These are phyloP conservation scores for Zelopaecilomyces penicillatus DNA, from an alignment of 2,329 filamentous ascomycete species.

Conservation along the genomic window DNA sequence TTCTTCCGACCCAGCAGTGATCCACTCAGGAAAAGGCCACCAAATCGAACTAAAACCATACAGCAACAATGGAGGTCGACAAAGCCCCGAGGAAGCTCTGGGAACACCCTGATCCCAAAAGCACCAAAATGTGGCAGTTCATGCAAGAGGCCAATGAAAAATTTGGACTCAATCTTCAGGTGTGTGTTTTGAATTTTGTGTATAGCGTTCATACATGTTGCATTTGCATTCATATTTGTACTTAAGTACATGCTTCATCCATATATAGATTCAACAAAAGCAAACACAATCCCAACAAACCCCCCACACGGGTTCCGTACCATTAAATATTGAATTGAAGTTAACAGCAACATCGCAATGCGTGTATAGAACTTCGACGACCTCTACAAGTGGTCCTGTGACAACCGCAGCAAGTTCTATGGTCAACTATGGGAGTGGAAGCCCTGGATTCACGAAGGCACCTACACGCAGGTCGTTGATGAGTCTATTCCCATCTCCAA, in stretches of 20 bases:
- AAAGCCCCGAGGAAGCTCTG: slow-evolving; percentile 54
- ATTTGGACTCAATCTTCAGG: slow-evolving; percentile 48
- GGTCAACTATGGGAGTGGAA: slow-evolving; percentile 51
- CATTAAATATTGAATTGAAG: background rate
- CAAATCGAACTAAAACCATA: no score
- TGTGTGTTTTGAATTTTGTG: slow-evolving; percentile 20
- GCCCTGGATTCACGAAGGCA: slow-evolving; percentile 55
- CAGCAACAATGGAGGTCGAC: slow-evolving; percentile 20
- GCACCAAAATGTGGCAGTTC: slow-evolving; percentile 58
- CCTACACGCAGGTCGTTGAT: slow-evolving; percentile 55
- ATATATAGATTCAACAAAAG: no score
- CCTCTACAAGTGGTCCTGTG: slow-evolving; percentile 61
- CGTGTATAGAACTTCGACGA: slow-evolving; percentile 53
- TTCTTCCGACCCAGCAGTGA: no score
- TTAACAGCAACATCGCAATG: background rate
- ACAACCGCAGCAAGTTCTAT: slow-evolving; percentile 56
- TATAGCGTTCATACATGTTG: background rate
- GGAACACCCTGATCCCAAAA: slow-evolving; percentile 54
- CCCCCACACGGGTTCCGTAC: no score
- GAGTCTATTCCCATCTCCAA: slow-evolving; percentile 60
- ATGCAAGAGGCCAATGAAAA: slow-evolving; percentile 56
- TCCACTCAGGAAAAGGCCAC: no score
- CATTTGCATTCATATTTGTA: no score
- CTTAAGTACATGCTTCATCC: no score
- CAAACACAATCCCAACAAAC: no score